Conservation (phyloP, 2,329 filamentous ascomycete species). For the Ceratocystis eucalypticola region DNA sequence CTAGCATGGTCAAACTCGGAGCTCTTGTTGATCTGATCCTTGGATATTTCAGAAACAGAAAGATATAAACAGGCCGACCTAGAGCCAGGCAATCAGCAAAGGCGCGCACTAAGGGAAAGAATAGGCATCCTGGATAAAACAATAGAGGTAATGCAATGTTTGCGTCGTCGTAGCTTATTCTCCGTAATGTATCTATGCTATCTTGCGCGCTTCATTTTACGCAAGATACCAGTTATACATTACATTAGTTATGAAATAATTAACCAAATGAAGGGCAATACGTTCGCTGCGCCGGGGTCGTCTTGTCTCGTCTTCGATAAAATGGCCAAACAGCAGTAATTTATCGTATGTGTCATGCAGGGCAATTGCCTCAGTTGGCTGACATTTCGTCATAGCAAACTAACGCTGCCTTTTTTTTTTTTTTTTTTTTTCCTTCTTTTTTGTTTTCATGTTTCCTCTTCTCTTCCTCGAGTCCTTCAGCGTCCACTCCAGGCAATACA, state of each 20-base stretch:
- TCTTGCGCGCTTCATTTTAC: neutral
- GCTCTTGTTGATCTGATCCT: slow-evolving; percentile 3
- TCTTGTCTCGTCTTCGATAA: neutral
- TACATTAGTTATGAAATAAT: neutral
- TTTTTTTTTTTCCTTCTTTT: neutral
- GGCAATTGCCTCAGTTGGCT: neutral
- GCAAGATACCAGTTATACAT: neutral
- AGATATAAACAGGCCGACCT: neutral
- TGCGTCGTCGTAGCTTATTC: neutral
- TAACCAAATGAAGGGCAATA: no score
- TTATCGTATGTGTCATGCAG: neutral
- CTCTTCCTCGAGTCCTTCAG: no score
- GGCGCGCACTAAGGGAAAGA: neutral
- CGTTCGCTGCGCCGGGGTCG: neutral
- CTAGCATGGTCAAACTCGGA: neutral
- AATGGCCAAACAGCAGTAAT: neutral
- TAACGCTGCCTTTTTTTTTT: neutral
- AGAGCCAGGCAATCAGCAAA: neutral
- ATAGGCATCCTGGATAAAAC: neutral
- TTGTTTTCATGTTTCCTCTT: neutral
- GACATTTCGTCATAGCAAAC: neutral
- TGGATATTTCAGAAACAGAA: neutral
- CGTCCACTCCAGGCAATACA: neutral
- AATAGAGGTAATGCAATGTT: neutral
- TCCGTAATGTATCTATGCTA: neutral